These are phyloP conservation scores for Rubus idaeus DNA, from an alignment of 306 rosid species.

Conservation along the genomic window DNA sequence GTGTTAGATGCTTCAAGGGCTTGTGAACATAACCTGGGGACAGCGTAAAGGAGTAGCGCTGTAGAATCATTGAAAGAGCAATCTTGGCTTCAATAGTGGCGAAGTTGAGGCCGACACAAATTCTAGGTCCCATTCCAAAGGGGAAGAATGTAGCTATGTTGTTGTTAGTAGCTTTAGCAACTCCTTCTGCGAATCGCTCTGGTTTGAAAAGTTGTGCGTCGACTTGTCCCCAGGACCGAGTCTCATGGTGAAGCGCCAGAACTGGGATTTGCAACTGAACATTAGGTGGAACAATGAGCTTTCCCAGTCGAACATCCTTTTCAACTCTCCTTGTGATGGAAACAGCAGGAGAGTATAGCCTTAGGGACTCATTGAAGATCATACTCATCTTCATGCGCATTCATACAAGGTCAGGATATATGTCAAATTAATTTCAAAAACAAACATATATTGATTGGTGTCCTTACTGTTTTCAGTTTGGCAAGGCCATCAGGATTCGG, in stretches of 20 bases:
- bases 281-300: constrained; percentile 15
- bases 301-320: constrained; percentile 13
- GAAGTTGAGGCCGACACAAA: constrained; percentile 26
- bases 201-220: constrained; percentile 28
- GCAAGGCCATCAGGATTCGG: constrained; percentile 24
- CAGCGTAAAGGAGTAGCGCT: constrained; percentile 24
- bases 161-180: constrained; percentile 24
- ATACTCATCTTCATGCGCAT: constrained; percentile 17
- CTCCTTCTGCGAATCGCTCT: constrained; percentile 26
- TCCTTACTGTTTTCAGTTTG: constrained; percentile 20
- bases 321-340: neutral
- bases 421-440: neutral
- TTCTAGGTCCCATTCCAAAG: constrained; percentile 30
- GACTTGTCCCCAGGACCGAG: constrained; percentile 30
- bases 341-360: constrained; percentile 21
- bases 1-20: neutral
- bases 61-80: constrained; percentile 33
- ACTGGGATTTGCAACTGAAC: neutral
- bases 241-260: constrained; percentile 22
- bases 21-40: constrained; percentile 23
- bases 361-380: constrained; percentile 31
- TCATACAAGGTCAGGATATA: neutral
- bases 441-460: neutral
- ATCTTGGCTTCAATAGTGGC: constrained; percentile 28
- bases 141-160: constrained; percentile 15